These are phyloP conservation scores for Byssochlamys sp. DNA, from an alignment of 2,329 filamentous ascomycete genomes.

Conservation along the genomic window DNA sequence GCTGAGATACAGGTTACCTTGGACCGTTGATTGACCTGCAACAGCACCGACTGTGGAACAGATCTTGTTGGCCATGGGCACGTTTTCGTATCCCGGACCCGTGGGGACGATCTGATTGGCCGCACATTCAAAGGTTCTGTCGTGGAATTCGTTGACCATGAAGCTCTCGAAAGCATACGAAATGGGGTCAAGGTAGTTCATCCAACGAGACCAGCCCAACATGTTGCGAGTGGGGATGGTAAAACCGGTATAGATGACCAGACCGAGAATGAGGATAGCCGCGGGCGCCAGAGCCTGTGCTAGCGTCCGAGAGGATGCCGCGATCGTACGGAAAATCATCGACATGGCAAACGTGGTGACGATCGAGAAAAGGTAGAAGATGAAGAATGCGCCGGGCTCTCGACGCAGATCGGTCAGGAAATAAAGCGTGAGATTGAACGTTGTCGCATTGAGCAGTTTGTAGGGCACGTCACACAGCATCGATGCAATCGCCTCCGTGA, in stretches of 20 bases:
- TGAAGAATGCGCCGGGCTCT: conserved; percentile 68
- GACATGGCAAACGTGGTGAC: conserved; percentile 50
- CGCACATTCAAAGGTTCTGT: conserved; percentile 21
- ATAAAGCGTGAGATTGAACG: conserved; percentile 72
- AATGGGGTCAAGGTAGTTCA: conserved; percentile 24
- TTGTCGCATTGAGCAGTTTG: conserved; percentile 60
- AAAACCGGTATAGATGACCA: conserved; percentile 29
- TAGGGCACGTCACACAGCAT: conserved; percentile 79
- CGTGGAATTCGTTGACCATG: conserved; percentile 24
- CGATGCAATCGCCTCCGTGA: conserved; percentile 74
- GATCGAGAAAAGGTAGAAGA: conserved; percentile 71
- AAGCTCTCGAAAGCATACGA: conserved; percentile 23
- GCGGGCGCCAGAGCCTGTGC: conserved; percentile 46
- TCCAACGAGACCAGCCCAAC: conserved; percentile 43
- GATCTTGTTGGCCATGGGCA: conserved; percentile 13
- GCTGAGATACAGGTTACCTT: conserved; percentile 49
- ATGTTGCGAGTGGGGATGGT: conserved; percentile 33
- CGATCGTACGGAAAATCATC: conserved; percentile 80
- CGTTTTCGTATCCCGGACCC: conserved; percentile 13
- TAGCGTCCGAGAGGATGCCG: conserved; percentile 34
- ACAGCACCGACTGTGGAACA: conserved; percentile 13
- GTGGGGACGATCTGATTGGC: conserved; percentile 7
- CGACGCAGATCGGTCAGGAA: conserved; percentile 76
- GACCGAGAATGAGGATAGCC: conserved; percentile 20
- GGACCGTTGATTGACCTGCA: conserved; percentile 18